These are phyloP conservation scores for Diaporthe destruens DNA, from an alignment of 2,329 filamentous ascomycete genomes.

Conservation along the genomic window DNA sequence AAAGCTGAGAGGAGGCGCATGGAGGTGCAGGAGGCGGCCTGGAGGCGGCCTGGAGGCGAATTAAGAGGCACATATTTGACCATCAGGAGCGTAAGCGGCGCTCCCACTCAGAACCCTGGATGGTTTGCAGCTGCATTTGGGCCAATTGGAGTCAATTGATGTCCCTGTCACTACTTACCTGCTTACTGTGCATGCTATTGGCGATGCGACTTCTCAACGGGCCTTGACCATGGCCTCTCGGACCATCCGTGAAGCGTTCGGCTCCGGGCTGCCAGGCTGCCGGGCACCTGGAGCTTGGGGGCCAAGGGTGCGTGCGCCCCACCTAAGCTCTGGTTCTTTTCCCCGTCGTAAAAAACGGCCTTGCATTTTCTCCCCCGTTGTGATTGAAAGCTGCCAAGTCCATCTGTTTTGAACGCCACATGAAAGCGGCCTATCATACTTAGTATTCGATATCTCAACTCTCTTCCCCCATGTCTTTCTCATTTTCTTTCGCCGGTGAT, in stretches of 20 bases:
- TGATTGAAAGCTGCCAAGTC: no score
- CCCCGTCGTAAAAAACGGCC: slow-evolving; percentile 8
- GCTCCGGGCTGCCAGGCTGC: slow-evolving; percentile 25
- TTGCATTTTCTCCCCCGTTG: neutral
- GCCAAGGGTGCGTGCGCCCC: neutral
- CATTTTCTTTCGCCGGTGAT: slow-evolving; percentile 73
- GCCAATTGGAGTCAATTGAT: slow-evolving; percentile 14
- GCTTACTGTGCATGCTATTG: no score
- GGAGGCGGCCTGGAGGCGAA: slow-evolving; percentile 12
- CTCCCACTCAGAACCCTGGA: slow-evolving; percentile 18
- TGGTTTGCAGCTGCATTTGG: neutral
- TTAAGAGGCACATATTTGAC: neutral
- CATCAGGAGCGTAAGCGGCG: slow-evolving; percentile 19
- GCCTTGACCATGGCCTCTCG: neutral
- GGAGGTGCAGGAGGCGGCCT: slow-evolving; percentile 11
- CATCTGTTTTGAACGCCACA: neutral
- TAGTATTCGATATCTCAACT: neutral
- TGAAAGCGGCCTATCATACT: neutral
- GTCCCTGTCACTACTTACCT: slow-evolving; percentile 4
- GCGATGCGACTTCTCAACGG: slow-evolving; percentile 28
- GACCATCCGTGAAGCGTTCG: slow-evolving; percentile 18
- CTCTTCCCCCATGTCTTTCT: slow-evolving; percentile 60
- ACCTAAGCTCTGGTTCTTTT: neutral
- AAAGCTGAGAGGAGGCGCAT: slow-evolving; percentile 16
- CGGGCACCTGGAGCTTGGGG: slow-evolving; percentile 13